Conservation (phyloP, 345 rosid species). For the Arabis alpina region DNA sequence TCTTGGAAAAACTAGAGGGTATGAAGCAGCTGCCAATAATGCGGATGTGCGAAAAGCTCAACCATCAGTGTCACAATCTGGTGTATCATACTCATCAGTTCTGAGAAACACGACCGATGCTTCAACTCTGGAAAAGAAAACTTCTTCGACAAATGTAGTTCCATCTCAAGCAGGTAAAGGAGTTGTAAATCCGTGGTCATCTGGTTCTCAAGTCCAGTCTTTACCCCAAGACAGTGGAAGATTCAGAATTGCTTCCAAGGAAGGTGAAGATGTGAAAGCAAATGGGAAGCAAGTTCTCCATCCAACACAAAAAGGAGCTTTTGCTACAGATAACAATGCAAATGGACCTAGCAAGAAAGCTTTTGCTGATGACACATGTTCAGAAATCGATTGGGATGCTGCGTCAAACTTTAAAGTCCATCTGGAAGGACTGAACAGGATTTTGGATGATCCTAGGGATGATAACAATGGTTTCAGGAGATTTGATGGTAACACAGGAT, state of each 20-base stretch:
- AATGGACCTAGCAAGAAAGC: slow-evolving; percentile 29
- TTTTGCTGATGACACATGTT: slow-evolving; percentile 19
- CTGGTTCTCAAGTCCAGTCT: slow-evolving; percentile 15
- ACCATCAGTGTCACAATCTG: slow-evolving; percentile 13
- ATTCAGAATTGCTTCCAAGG: not conserved
- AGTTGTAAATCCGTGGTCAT: slow-evolving; percentile 24
- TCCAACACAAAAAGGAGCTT: not conserved
- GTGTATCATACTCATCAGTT: slow-evolving; percentile 42
- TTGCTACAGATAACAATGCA: slow-evolving; percentile 1
- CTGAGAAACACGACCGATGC: slow-evolving; percentile 17
- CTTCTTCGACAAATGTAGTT: slow-evolving; percentile 4
- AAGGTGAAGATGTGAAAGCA: slow-evolving; percentile 9
- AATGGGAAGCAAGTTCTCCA: slow-evolving; percentile 8
- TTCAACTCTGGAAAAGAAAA: slow-evolving; percentile 24
- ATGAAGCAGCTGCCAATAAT: slow-evolving; percentile 9
- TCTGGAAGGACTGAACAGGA: slow-evolving; percentile 30
- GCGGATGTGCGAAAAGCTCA: slow-evolving; percentile 19
- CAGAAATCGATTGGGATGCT: slow-evolving; percentile 36
- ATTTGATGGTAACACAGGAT: slow-evolving; percentile 4
- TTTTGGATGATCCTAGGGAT: slow-evolving; percentile 28
- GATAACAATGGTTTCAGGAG: slow-evolving; percentile 16
- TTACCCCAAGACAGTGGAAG: slow-evolving; percentile 18
- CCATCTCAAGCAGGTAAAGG: slow-evolving; percentile 29
- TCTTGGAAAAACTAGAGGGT: slow-evolving; percentile 18
- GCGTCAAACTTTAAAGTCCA: slow-evolving; percentile 25